A percentile compares a stretch with the other conserved stretches of the same genome.
Evolutionary conservation across 305 asterid species (phyloP).

Genomic region (Rubia tinctorum): DNA sequence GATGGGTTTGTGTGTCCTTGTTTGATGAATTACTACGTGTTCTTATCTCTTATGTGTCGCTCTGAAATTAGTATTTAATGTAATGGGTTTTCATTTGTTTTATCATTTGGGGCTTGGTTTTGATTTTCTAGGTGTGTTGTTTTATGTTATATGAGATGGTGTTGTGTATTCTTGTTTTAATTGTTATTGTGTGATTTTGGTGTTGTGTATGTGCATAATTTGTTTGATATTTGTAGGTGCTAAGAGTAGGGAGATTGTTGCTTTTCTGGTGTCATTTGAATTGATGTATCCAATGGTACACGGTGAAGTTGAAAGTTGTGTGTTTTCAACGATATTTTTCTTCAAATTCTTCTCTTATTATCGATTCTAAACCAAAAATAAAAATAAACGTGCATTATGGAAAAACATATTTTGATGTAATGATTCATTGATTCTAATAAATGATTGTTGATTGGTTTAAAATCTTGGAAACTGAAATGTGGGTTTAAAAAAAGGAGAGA

Average conservation of each 20-base stretch:
- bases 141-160: not conserved
- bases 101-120: conserved; percentile 5
- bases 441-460: not conserved
- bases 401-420: not conserved
- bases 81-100: conserved; percentile 5
- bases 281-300: not conserved
- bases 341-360: not conserved
- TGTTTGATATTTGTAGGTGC: not conserved
- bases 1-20: too few species aligned
- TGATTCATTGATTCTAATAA: not conserved
- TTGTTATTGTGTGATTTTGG: not conserved
- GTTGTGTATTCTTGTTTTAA: not conserved
- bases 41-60: too few species aligned
- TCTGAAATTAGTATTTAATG: too few species aligned
- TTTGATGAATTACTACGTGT: too few species aligned
- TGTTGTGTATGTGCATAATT: not conserved
- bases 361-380: too few species aligned
- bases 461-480: not conserved
- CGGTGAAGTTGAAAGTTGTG: not conserved
- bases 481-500: not conserved
- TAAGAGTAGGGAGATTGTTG: not conserved
- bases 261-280: not conserved
- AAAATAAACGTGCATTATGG: not conserved
- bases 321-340: not conserved
- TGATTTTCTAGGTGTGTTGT: conserved; percentile 9